Conservation (phyloP, 192 early-diverging fungal genomes). For the Backusella parvicylindrica region DNA sequence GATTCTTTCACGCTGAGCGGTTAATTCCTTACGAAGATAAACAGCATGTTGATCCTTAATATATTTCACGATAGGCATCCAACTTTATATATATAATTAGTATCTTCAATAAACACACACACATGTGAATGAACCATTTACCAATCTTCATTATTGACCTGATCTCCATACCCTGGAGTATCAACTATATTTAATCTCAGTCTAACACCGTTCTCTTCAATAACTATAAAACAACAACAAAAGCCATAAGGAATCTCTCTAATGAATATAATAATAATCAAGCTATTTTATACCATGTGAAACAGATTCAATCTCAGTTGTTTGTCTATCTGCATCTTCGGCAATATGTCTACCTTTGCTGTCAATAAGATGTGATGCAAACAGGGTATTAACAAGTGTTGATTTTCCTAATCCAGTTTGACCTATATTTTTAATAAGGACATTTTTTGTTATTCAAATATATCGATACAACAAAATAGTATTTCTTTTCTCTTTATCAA, state of each 20-base stretch:
- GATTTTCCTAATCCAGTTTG: conserved; percentile 97
- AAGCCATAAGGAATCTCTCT: neutral
- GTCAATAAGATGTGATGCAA: conserved; percentile 93
- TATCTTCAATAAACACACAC: neutral
- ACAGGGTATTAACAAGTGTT: conserved; percentile 98
- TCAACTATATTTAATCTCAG: conserved; percentile 95
- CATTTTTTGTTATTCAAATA: neutral
- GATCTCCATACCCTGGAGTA: conserved; percentile 97
- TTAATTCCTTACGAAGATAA: conserved; percentile 92
- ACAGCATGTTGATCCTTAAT: conserved; percentile 98
- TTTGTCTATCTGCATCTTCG: conserved; percentile 84
- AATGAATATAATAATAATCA: neutral
- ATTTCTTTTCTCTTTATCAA: neutral
- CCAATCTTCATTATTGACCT: conserved; percentile 99
- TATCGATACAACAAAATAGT: neutral
- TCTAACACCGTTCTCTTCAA: conserved; percentile 94
- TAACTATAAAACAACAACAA: conserved; percentile 55
- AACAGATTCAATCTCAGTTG: conserved; percentile 90
- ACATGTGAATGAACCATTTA: conserved; percentile 28
- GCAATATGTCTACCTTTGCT: conserved; percentile 81
- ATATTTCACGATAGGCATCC: conserved; percentile 98
- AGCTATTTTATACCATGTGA: conserved; percentile 61
- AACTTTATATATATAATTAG: conserved; percentile 45
- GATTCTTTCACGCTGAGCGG: conserved; percentile 80
- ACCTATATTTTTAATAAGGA: conserved; percentile 44